These are phyloP conservation scores for Penicillium nucicola DNA, from an alignment of 495 filamentous ascomycete genomes.

Conservation along the genomic window DNA sequence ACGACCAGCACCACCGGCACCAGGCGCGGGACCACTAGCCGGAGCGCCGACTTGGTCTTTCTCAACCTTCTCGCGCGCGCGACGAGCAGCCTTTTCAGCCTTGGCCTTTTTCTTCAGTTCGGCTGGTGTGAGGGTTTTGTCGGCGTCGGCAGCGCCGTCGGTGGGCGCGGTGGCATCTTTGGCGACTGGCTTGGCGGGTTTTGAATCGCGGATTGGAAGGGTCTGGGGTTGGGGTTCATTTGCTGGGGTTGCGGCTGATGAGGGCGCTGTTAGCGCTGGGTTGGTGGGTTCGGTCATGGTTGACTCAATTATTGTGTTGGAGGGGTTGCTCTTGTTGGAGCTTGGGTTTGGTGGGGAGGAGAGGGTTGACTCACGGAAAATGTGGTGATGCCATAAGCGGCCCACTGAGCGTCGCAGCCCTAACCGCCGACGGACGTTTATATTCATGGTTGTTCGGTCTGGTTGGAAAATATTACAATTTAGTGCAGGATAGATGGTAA, in stretches of 20 bases:
- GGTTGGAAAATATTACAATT: background rate
- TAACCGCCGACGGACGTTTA: conserved; percentile 13
- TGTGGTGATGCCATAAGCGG: conserved; percentile 40
- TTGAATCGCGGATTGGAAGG: conserved; percentile 26
- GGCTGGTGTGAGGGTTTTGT: conserved; percentile 56
- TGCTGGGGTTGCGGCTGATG: conserved; percentile 12
- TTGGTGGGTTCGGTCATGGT: conserved; percentile 31
- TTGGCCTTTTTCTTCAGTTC: conserved; percentile 77
- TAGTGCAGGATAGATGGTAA: no score
- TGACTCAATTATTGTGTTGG: conserved; percentile 18
- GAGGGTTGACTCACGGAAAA: conserved; percentile 39
- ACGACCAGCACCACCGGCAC: conserved; percentile 12
- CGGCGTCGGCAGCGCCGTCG: conserved; percentile 9
- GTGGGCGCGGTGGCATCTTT: conserved; percentile 22
- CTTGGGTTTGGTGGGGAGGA: conserved; percentile 28
- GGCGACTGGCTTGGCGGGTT: conserved; percentile 24
- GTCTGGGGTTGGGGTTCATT: conserved; percentile 15
- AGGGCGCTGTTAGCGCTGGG: conserved; percentile 15
- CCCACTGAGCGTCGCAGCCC: conserved; percentile 22
- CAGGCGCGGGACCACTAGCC: conserved; percentile 20
- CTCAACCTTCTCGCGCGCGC: conserved; percentile 59
- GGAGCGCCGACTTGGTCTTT: conserved; percentile 29
- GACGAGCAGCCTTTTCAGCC: conserved; percentile 71
- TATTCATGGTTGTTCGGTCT: background rate
- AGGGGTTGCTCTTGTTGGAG: conserved; percentile 14